Evolutionary conservation across 2,329 filamentous ascomycete genomes (phyloP).

Genomic region (Venturia aucupariae): DNA sequence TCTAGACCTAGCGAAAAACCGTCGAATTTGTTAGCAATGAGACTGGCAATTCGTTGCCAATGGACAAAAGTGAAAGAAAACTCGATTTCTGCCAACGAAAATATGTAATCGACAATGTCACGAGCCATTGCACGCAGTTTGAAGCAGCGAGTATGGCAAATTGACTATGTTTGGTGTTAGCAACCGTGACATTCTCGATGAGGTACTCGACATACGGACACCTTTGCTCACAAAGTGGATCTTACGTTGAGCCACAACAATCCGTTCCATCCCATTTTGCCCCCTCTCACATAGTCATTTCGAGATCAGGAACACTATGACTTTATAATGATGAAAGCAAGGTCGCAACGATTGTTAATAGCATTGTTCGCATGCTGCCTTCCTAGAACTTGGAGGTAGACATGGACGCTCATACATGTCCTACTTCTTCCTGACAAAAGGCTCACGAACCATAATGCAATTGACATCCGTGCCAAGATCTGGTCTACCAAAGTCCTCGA

Average conservation of each 20-base stretch:
- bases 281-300: no score
- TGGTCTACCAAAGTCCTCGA: conserved; percentile 7
- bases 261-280: no score
- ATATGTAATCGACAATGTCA: no score
- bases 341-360: no score
- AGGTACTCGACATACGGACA: background rate
- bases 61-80: background rate
- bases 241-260: background rate
- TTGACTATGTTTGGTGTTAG: background rate
- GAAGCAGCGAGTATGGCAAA: background rate
- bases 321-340: no score
- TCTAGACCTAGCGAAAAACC: background rate
- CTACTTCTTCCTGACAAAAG: background rate
- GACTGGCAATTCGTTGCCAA: background rate
- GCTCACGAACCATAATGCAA: background rate
- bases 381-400: no score
- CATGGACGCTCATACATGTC: background rate
- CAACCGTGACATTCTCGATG: background rate
- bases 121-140: background rate
- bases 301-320: no score
- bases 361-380: no score
- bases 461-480: conserved; percentile 5
- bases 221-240: background rate
- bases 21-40: background rate
- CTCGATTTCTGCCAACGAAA: background rate